Base-by-base conservation (phyloP, 805 yeast species). In the Pichia sporocuriosa region DNA sequence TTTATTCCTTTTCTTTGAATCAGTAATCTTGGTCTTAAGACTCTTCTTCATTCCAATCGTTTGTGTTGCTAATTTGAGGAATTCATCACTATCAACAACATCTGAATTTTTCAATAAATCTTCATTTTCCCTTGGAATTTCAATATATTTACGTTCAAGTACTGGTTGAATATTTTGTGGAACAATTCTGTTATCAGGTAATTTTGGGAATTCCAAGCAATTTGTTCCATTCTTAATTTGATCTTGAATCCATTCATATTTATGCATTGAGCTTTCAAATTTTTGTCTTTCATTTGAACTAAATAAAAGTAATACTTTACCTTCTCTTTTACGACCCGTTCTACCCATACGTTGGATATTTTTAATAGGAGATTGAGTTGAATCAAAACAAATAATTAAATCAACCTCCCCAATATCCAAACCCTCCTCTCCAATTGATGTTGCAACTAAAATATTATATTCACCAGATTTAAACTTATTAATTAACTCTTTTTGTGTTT, bases 351-450 rank as follows among this genome's bases (percentile, higher is more conserved):
- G 68, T 59, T 93, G 99, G 31, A 93, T 74, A 52, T 84, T 88
- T 45, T 94, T 85, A 43, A 93, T 90, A 0, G 97, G 97, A 34
- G 96, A 86, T 23, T 88, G 72, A 0, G 97, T 88, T 0, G 96
- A 85, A 55, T 93, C 98, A 62, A 79, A 93, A 57, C 96, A 89
- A 7, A 93, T 72, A 51, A 93, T 90, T 53, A 93, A 59, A 61
- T 93, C 98, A 40, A 93, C 99, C 58, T 94, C 97, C 25, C 98
- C 98, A 50, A 93, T 94, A 67, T 93, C 98, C 49, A 93, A 70
- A 34, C 99, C 99, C 68, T 93, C 99, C 59, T 93, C 99, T 35
- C 97, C 99, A 56, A 93, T 90, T 0, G 96, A 88, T 0, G 99
- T 93, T 4, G 97, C 96, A 6, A 93, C 96, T 17, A 93, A 65